Conservation (phyloP, 2,329 filamentous ascomycete genomes). For the Parastagonospora nodorum region DNA sequence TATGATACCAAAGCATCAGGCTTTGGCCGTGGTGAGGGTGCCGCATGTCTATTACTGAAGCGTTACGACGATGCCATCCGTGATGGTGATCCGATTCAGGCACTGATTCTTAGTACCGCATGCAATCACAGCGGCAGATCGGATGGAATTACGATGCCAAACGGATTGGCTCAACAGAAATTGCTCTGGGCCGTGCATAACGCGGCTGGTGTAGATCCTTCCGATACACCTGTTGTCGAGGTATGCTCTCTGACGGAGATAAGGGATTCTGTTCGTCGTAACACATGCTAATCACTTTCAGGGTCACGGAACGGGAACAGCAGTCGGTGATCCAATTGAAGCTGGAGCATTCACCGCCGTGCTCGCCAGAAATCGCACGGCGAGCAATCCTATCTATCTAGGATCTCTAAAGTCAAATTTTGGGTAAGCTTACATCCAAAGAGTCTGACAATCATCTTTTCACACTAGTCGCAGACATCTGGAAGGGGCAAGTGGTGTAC, state of each 20-base stretch:
- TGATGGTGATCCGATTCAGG: background rate
- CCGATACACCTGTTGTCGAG: background rate
- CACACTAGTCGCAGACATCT: background rate
- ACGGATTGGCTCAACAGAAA: background rate
- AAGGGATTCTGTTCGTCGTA: too few species aligned
- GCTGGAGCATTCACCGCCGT: background rate
- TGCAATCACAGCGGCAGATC: background rate
- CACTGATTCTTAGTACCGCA: background rate
- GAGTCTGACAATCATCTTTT: too few species aligned
- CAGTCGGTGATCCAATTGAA: background rate
- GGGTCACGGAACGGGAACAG: background rate
- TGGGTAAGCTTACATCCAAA: background rate
- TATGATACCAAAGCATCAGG: background rate
- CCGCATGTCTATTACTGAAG: background rate
- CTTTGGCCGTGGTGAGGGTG: background rate
- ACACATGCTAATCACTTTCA: background rate
- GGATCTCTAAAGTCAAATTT: background rate
- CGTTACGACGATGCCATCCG: background rate
- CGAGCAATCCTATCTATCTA: background rate
- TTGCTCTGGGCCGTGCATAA: background rate
- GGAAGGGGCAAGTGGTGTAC: background rate
- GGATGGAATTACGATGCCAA: background rate
- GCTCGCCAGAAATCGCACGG: background rate
- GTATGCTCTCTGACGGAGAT: background rate
- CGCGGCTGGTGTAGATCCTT: background rate